Percentiles rank a stretch among this genome's conserved stretches.
phyloP scores from a whole-genome alignment of 2,329 filamentous ascomycete genomes.

The Colletotrichum kahawae region DNA sequence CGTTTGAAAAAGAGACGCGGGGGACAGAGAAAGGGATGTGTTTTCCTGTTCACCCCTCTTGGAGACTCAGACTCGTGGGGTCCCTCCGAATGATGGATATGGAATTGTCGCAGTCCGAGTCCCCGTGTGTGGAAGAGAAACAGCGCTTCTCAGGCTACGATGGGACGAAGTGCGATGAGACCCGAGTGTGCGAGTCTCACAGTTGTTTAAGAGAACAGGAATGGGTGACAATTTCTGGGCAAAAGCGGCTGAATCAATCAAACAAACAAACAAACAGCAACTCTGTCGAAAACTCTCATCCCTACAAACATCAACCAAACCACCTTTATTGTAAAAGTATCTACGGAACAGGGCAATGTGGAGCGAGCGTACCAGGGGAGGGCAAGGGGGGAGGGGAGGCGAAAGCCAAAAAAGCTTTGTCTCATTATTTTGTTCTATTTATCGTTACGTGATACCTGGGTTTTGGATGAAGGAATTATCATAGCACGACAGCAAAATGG shows the following conservation, averaged over 20 bases:
- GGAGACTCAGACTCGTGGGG: background rate
- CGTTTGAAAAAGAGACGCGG: background rate
- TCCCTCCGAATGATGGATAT: background rate
- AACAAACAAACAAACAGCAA: background rate
- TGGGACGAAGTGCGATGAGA: background rate
- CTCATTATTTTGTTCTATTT: background rate
- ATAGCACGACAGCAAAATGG: background rate
- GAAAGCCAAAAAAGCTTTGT: background rate
- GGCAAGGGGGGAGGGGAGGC: background rate
- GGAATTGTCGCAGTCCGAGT: background rate
- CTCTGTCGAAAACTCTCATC: background rate
- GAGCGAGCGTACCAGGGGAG: background rate
- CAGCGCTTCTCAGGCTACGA: background rate
- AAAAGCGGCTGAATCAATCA: background rate
- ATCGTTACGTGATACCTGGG: background rate
- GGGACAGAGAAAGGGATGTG: background rate
- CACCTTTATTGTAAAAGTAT: background rate
- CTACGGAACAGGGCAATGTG: background rate
- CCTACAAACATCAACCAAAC: background rate
- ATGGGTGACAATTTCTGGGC: background rate
- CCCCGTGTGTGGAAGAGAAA: background rate
- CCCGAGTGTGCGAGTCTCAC: background rate
- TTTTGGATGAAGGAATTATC: background rate
- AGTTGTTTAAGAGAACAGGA: background rate
- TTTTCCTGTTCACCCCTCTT: background rate